phyloP scores from a whole-genome alignment of 768 basidiomycete genomes.

The Rickenella mellea region DNA sequence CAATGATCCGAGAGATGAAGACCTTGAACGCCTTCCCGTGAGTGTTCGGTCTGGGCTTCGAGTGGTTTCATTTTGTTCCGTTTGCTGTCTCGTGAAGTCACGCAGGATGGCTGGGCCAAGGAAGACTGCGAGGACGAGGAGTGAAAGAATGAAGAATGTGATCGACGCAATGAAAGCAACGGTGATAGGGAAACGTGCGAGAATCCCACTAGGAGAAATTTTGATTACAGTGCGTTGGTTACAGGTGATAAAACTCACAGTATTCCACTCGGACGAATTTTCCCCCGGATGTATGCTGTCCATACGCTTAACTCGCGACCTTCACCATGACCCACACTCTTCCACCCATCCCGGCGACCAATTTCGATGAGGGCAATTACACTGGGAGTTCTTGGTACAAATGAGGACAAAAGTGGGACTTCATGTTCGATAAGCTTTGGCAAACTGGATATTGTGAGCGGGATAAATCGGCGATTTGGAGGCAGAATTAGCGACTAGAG shows the following conservation, averaged over 20 bases:
- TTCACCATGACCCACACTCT: constrained; percentile 52
- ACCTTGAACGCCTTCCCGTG: neutral
- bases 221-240: neutral
- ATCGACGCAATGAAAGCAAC: constrained; percentile 34
- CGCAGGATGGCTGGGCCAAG: constrained; percentile 20
- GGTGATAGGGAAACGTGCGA: constrained; percentile 58
- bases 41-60: neutral
- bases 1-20: too few relatives aligned
- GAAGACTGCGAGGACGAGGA: constrained; percentile 20
- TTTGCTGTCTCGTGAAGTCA: neutral
- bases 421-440: constrained; percentile 36
- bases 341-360: constrained; percentile 71
- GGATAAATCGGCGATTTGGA: constrained; percentile 19
- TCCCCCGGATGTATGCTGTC: constrained; percentile 51
- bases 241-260: constrained; percentile 35
- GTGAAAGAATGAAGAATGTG: constrained; percentile 25
- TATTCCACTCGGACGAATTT: constrained; percentile 56
- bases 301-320: constrained; percentile 66
- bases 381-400: constrained; percentile 35
- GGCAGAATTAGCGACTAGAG: constrained; percentile 51
- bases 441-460: constrained; percentile 29
- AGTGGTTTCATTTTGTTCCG: neutral
- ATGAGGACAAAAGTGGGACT: constrained; percentile 50
- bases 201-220: constrained; percentile 41
- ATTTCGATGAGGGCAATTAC: constrained; percentile 57